Evolutionary conservation across 2,329 filamentous ascomycete genomes (phyloP), one percentile per base, ranked within the genome.

Genomic region (Ascocoryne sarcoides): DNA sequence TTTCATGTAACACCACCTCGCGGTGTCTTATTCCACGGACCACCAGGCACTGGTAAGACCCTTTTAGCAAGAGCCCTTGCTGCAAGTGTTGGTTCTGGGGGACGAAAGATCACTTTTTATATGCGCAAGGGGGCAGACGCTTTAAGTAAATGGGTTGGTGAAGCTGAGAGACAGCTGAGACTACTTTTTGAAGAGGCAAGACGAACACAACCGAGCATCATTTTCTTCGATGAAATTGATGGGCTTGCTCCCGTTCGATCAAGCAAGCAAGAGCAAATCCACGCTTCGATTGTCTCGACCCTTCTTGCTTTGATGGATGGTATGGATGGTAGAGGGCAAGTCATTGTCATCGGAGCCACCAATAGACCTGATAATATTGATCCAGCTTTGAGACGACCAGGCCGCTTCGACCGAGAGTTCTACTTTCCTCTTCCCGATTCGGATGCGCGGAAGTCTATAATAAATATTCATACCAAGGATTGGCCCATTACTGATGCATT

Each of bases 211-310:
- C 92, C 92, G 0, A 96, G 90, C 61, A 98, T 98, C 63, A 98
- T 98, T 61, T 98, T 98, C 68, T 96, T 98, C 54, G 92, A 98
- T 60, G 92, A 98, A 62, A 98, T 98, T 52, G 92, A 98, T 65
- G 92, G 92, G 40, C 71, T 98, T 49, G 92, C 92, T 2, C 93
- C 92, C 37, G 92, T 96, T 23, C 77, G 92, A 53, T 96, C 92
- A 10, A 95, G 90, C 64, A 96, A 96, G 62, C 90, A 96, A 65
- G 92, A 98, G 60, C 92, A 98, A 64, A 96, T 96, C 44, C 92
- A 98, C 63, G 88, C 92, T 4, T 96, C 90, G 2, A 98, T 98
- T 49, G 90, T 95, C 10, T 93, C 89, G 2, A 95, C 89, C 1
- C 66, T 95, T n/a, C 69, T 95, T 44, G 89, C 89, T 1, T 65